Percentiles rank a stretch among this genome's conserved stretches.
Conservation (phyloP, 2,329 filamentous ascomycete genomes). For the Penicillium rolfsii region DNA sequence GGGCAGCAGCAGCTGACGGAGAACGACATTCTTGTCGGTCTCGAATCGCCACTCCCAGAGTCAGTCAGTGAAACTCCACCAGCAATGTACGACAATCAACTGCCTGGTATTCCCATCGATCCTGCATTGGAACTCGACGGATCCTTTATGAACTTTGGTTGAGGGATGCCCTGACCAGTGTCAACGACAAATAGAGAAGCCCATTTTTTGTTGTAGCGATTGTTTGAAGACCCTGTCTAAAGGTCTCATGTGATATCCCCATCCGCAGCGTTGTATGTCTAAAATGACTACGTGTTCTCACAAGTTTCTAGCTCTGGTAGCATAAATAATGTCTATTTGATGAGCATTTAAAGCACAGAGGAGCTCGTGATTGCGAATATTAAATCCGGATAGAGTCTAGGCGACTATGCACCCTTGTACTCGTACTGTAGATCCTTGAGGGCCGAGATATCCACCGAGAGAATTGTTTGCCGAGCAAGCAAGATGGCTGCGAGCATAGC, state of each 20-base stretch:
- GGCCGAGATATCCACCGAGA: slow-evolving; percentile 43
- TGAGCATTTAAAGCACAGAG: background rate
- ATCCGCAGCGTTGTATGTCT: slow-evolving; percentile 2
- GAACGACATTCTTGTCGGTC: slow-evolving; percentile 47
- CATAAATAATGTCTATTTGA: slow-evolving; percentile 3
- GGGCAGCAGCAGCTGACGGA: slow-evolving; percentile 51
- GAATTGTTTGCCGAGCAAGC: slow-evolving; percentile 40
- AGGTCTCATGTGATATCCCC: slow-evolving; percentile 15
- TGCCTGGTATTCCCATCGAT: slow-evolving; percentile 48
- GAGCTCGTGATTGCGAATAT: background rate
- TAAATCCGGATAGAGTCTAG: too few species aligned
- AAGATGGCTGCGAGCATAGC: slow-evolving; percentile 39
- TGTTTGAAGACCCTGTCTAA: background rate
- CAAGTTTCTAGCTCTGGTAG: background rate
- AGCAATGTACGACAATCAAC: slow-evolving; percentile 13
- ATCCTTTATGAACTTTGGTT: slow-evolving; percentile 18
- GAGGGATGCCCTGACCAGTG: background rate
- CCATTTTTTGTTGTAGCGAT: background rate
- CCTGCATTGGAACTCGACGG: slow-evolving; percentile 41
- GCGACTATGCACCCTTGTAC: slow-evolving; percentile 47
- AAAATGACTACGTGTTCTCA: background rate
- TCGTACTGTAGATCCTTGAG: slow-evolving; percentile 47
- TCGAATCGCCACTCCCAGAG: slow-evolving; percentile 4
- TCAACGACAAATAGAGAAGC: background rate
- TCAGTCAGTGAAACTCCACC: background rate